phyloP scores from a whole-genome alignment of 306 rosid genomes.

The Ochetophila trinervis region DNA sequence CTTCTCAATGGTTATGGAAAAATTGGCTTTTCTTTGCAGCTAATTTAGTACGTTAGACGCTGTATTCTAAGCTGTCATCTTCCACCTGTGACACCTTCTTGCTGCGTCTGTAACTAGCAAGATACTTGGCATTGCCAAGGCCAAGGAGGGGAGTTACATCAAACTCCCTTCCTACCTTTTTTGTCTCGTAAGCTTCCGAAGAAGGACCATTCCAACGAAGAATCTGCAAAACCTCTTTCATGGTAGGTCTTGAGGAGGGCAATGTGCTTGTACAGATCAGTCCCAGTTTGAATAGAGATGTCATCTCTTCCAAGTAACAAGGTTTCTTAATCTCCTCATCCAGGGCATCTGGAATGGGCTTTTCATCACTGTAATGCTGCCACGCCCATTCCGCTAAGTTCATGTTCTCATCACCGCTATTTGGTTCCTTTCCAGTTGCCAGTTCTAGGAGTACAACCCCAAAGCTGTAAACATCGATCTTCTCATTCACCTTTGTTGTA shows the following conservation, averaged over 20 bases:
- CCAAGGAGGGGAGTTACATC: slow-evolving; percentile 59
- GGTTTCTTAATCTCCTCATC: slow-evolving; percentile 57
- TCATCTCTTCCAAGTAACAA: slow-evolving; percentile 50
- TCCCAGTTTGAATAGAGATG: slow-evolving; percentile 64
- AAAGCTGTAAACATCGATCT: slow-evolving; percentile 73
- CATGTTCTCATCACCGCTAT: slow-evolving; percentile 41
- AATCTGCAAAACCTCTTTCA: slow-evolving; percentile 61
- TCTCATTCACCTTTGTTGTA: slow-evolving; percentile 61
- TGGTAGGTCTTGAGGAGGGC: slow-evolving; percentile 67
- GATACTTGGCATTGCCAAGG: slow-evolving; percentile 43
- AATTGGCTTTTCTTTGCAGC: no score
- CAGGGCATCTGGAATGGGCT: slow-evolving; percentile 40
- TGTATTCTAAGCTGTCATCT: slow-evolving; percentile 30
- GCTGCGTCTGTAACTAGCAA: slow-evolving; percentile 51
- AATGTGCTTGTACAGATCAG: slow-evolving; percentile 60
- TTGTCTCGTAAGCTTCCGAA: slow-evolving; percentile 22
- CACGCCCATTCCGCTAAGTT: slow-evolving; percentile 79
- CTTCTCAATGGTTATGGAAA: background rate
- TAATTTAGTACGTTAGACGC: background rate
- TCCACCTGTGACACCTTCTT: slow-evolving; percentile 21
- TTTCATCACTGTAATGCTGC: slow-evolving; percentile 47
- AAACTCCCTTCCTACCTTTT: slow-evolving; percentile 37
- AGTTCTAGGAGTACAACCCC: slow-evolving; percentile 90
- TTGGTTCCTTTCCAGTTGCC: slow-evolving; percentile 68
- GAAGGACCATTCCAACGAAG: slow-evolving; percentile 45